Evolutionary conservation across 2,329 filamentous ascomycete species (phyloP).

Genomic region (Fusarium sp.): DNA sequence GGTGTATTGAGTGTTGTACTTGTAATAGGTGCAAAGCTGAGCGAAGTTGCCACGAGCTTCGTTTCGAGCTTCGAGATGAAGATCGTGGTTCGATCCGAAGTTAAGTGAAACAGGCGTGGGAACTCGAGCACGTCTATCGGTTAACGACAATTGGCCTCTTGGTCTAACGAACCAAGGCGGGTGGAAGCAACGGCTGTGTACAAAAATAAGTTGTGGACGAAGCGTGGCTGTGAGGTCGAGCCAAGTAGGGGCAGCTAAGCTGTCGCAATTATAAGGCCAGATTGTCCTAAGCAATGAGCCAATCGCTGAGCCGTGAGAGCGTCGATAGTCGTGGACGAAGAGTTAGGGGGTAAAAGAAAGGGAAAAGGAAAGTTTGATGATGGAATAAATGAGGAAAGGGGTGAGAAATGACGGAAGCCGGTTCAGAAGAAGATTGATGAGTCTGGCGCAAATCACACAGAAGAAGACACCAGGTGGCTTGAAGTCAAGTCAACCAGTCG

Average conservation of each 20-base stretch:
- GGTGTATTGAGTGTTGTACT: conserved; percentile 8
- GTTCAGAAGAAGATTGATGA: conserved; percentile 32
- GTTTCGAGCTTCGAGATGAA: conserved; percentile 14
- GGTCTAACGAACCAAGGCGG: conserved; percentile 1
- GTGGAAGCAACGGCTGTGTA: conserved; percentile 9
- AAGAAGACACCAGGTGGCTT: conserved; percentile 49
- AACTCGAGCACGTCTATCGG: neutral
- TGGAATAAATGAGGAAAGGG: conserved; percentile 33
- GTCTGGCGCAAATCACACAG: conserved; percentile 41
- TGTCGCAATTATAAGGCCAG: conserved; percentile 47
- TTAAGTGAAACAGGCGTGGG: conserved; percentile 8
- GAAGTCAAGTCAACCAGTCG: conserved; percentile 41
- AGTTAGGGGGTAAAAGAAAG: neutral
- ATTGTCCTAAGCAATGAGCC: conserved; percentile 43
- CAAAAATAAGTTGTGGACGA: conserved; percentile 3
- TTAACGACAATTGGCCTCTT: conserved; percentile 3
- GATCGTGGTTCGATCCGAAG: conserved; percentile 7
- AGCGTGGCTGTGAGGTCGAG: conserved; percentile 18
- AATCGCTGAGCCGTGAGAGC: conserved; percentile 27
- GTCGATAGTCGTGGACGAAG: conserved; percentile 10
- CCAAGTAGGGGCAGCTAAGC: conserved; percentile 26
- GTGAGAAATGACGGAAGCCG: conserved; percentile 15
- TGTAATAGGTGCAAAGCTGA: conserved; percentile 15
- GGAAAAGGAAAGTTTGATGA: conserved; percentile 8
- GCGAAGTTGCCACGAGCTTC: conserved; percentile 19